Conservation (phyloP, 495 filamentous ascomycete genomes). For the Ramalina intermedia region DNA sequence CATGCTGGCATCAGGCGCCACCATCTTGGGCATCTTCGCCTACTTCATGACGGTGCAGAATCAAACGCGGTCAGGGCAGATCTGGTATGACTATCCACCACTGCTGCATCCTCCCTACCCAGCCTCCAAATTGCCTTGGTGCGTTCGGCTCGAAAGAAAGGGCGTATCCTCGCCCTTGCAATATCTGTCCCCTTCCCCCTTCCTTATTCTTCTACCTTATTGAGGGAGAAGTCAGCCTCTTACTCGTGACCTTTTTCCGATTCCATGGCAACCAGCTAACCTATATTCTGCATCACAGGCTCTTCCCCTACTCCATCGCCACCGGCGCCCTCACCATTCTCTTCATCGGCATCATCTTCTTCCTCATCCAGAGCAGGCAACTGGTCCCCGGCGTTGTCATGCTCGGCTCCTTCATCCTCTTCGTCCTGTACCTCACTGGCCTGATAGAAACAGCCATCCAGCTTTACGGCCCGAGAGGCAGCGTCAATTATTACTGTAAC, state of each 20-base stretch:
- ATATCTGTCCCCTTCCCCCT: neutral
- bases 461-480: constrained; percentile 65
- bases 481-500: constrained; percentile 68
- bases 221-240: neutral
- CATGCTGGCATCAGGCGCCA: constrained; percentile 63
- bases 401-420: constrained; percentile 82
- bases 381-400: constrained; percentile 84
- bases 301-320: constrained; percentile 85
- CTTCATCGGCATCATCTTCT: constrained; percentile 58
- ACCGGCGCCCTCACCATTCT: constrained; percentile 51
- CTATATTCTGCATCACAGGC: constrained; percentile 37
- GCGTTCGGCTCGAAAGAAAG: neutral
- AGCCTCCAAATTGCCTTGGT: neutral
- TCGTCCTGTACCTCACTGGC: constrained; percentile 82
- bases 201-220: neutral
- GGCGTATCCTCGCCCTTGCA: neutral
- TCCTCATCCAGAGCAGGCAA: constrained; percentile 60
- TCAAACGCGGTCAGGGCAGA: constrained; percentile 51
- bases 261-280: neutral
- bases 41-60: constrained; percentile 72
- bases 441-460: constrained; percentile 82
- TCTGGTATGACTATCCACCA: constrained; percentile 51
- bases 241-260: neutral
- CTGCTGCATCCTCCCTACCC: neutral
- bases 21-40: constrained; percentile 74